Evolutionary conservation across 2,329 filamentous ascomycete species (phyloP).

Genomic region (Uncinocarpus reesii): DNA sequence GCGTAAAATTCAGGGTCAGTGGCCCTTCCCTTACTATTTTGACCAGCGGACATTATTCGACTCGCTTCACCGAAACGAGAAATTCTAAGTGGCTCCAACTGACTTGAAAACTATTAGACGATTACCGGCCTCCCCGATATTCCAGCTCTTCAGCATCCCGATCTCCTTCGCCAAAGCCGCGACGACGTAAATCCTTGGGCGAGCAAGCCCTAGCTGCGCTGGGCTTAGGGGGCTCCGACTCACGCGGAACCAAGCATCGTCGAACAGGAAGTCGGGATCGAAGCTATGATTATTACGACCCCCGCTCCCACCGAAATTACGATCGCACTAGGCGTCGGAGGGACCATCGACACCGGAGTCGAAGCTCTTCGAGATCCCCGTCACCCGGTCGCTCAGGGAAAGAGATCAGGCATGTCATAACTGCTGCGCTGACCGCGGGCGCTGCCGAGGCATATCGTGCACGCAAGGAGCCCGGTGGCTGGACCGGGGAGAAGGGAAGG

Average conservation of each 20-base stretch:
- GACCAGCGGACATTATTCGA: no score
- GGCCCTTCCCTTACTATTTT: conserved; percentile 4
- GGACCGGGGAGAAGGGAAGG: conserved; percentile 85
- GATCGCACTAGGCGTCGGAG: conserved; percentile 44
- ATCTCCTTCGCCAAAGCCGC: conserved; percentile 32
- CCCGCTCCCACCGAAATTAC: conserved; percentile 20
- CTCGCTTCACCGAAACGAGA: no score
- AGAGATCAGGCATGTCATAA: conserved; percentile 75
- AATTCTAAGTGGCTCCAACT: not conserved
- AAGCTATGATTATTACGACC: conserved; percentile 29
- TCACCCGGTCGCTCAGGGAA: conserved; percentile 46
- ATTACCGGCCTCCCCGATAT: conserved; percentile 24
- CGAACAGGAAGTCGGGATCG: conserved; percentile 3
- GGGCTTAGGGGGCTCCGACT: conserved; percentile 51
- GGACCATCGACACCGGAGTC: conserved; percentile 33
- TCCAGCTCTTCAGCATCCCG: conserved; percentile 29
- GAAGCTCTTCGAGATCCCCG: conserved; percentile 39
- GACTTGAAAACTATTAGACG: conserved; percentile 12
- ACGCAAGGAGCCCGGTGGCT: conserved; percentile 76
- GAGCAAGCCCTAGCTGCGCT: conserved; percentile 45
- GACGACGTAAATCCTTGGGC: conserved; percentile 39
- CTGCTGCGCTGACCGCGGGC: conserved; percentile 80
- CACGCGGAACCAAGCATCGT: conserved; percentile 26
- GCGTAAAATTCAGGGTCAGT: conserved; percentile 26
- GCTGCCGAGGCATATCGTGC: conserved; percentile 87